These are phyloP conservation scores for Penicillium sp. DNA, from an alignment of 2,329 filamentous ascomycete species.

Conservation along the genomic window DNA sequence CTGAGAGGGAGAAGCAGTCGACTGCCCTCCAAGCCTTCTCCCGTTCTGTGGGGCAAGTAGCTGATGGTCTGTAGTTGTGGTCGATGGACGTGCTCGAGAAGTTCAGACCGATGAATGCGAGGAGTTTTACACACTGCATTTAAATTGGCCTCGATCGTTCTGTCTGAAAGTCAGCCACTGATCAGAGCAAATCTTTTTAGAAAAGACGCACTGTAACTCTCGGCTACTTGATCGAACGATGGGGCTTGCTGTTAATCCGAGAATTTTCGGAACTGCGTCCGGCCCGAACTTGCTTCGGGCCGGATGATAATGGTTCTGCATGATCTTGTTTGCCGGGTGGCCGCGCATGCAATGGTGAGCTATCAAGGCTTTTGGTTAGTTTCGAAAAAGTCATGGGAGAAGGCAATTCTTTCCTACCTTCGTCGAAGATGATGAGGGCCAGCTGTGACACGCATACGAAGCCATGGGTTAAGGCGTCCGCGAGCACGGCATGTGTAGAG, in stretches of 20 bases:
- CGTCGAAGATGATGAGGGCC: constrained; percentile 75
- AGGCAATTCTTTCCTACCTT: too few relatives aligned
- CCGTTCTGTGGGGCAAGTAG: constrained; percentile 10
- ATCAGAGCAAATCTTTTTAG: background rate
- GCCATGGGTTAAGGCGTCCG: constrained; percentile 70
- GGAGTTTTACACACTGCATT: constrained; percentile 69
- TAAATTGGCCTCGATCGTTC: constrained; percentile 65
- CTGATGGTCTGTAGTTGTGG: constrained; percentile 46
- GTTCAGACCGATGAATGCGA: constrained; percentile 64
- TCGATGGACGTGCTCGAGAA: constrained; percentile 66
- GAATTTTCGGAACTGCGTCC: constrained; percentile 57
- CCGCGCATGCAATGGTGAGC: constrained; percentile 71
- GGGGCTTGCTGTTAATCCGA: constrained; percentile 80
- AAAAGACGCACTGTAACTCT: constrained; percentile 51
- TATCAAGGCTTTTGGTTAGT: too few relatives aligned
- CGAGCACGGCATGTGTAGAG: constrained; percentile 71
- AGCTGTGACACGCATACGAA: constrained; percentile 67
- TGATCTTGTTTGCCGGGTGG: constrained; percentile 66
- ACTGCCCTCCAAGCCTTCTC: background rate
- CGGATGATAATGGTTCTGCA: constrained; percentile 67
- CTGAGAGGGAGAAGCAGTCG: constrained; percentile 46
- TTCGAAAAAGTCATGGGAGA: too few relatives aligned
- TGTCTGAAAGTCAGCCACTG: constrained; percentile 15
- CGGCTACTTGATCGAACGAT: constrained; percentile 59
- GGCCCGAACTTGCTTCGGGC: constrained; percentile 35